Evolutionary conservation across 2,329 filamentous ascomycete species (phyloP).

Genomic region (Ophiocordyceps sinensis): DNA sequence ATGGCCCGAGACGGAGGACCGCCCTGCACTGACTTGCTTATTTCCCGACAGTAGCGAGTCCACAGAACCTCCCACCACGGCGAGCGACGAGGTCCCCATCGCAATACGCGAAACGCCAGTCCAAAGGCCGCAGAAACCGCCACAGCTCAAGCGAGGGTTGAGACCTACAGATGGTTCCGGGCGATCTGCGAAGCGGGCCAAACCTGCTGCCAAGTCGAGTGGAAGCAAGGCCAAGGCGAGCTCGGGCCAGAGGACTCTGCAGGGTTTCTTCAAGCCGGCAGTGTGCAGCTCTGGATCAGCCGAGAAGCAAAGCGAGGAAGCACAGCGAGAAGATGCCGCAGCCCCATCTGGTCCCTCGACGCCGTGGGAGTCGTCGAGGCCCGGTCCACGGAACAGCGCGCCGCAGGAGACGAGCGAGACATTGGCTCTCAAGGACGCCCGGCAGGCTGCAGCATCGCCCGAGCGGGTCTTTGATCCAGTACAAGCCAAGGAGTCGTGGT

Average conservation of each 20-base stretch:
- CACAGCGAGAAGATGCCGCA: neutral
- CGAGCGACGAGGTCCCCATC: no score
- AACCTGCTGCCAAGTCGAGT: slow-evolving; percentile 9
- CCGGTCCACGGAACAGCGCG: neutral
- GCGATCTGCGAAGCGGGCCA: slow-evolving; percentile 11
- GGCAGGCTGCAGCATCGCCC: slow-evolving; percentile 3
- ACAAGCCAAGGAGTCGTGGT: slow-evolving; percentile 69
- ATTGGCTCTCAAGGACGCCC: no score
- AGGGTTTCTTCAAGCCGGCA: slow-evolving; percentile 63
- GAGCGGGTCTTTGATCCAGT: slow-evolving; percentile 51
- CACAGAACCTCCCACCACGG: no score
- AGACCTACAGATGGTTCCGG: neutral
- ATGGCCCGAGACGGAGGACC: no score
- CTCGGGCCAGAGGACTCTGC: slow-evolving; percentile 42
- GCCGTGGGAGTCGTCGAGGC: neutral
- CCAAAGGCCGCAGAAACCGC: neutral
- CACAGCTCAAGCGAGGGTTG: neutral
- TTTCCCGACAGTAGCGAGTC: no score
- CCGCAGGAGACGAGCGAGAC: no score
- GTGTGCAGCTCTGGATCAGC: neutral
- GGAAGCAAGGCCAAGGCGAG: slow-evolving; percentile 17
- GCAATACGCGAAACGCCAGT: neutral
- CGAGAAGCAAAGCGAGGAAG: neutral
- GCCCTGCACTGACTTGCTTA: no score
- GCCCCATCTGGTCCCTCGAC: no score